These are phyloP conservation scores for Populus hybrid DNA, from an alignment of 441 rosid genomes.

Conservation along the genomic window DNA sequence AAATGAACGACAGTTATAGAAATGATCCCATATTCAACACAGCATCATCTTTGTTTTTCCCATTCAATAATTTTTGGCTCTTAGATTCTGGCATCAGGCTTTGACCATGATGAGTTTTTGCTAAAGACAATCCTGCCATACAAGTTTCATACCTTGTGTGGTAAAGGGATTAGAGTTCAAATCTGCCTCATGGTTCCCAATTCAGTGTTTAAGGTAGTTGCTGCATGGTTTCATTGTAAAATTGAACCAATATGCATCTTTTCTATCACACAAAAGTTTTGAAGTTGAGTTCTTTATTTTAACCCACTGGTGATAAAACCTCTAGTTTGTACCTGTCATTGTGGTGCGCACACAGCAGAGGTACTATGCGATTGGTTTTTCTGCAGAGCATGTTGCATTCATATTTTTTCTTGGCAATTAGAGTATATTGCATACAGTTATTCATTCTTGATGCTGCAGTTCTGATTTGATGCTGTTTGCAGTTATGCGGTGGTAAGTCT, in stretches of 20 bases:
- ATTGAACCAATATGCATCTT: neutral
- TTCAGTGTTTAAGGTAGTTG: neutral
- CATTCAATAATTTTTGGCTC: neutral
- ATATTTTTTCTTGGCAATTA: neutral
- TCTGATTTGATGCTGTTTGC: constrained; percentile 33
- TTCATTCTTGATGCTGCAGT: constrained; percentile 12
- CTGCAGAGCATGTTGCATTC: neutral
- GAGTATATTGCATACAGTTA: constrained; percentile 2
- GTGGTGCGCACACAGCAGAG: neutral
- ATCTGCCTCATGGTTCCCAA: neutral
- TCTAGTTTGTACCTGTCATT: neutral
- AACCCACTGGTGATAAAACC: neutral
- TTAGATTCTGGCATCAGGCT: neutral
- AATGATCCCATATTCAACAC: neutral
- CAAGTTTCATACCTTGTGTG: neutral
- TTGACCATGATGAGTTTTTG: neutral
- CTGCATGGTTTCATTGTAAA: neutral
- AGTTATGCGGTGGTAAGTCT: constrained; percentile 90
- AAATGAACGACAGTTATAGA: neutral
- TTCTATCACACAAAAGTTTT: neutral
- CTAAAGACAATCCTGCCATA: neutral
- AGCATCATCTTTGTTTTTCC: neutral
- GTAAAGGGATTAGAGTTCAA: neutral
- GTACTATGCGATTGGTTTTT: neutral
- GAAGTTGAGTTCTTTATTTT: neutral